Conservation (phyloP, 257 asterid genomes). For the Hygrophila difformis region DNA sequence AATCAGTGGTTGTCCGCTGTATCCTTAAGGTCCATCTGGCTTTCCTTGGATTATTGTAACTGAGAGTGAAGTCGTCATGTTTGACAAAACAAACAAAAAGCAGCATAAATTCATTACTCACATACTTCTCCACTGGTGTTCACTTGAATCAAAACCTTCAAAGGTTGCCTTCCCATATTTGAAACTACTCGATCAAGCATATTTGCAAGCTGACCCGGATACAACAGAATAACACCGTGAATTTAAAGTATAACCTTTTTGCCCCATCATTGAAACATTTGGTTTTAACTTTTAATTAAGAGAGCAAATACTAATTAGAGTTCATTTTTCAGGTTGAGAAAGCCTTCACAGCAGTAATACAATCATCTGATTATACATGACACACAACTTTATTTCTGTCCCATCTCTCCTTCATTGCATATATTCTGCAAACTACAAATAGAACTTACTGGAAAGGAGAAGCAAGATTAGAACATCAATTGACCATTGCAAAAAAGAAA, state of each 20-base stretch:
- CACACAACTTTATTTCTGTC: neutral
- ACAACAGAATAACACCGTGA: constrained; percentile 6
- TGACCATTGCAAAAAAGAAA: neutral
- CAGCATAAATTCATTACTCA: constrained; percentile 29
- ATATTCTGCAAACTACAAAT: neutral
- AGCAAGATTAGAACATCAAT: neutral
- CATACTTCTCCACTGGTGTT: constrained; percentile 90
- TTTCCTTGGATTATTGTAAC: constrained; percentile 1
- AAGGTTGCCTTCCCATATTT: constrained; percentile 55
- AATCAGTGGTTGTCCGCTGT: neutral
- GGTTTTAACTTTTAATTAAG: constrained; percentile 6
- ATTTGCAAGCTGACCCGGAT: constrained; percentile 49
- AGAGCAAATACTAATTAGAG: neutral
- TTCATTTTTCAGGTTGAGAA: neutral
- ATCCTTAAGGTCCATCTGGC: neutral
- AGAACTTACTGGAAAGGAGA: neutral
- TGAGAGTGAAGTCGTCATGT: neutral
- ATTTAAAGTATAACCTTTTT: constrained; percentile 6
- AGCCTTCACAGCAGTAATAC: no score
- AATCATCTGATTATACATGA: no score
- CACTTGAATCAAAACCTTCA: constrained; percentile 80
- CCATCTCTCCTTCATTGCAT: neutral
- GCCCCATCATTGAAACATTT: neutral
- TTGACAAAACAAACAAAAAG: neutral
- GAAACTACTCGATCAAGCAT: constrained; percentile 70